A percentile compares a stretch with the other conserved stretches of the same genome.
These are phyloP conservation scores for Conringia planisiliqua DNA, from an alignment of 345 rosid species.

Conservation along the genomic window DNA sequence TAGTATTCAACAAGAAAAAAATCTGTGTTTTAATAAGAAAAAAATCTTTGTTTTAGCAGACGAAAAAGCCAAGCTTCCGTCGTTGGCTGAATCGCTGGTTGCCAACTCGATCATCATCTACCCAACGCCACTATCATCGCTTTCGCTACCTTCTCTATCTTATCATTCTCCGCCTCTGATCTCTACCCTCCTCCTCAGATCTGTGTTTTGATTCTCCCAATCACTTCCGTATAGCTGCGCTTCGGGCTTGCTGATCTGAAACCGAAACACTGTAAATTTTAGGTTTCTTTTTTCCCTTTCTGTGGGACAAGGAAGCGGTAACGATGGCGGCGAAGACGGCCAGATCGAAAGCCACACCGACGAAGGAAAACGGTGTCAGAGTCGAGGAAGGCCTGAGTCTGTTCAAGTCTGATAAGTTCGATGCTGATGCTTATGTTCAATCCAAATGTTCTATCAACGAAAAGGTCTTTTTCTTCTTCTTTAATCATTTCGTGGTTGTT, in stretches of 20 bases:
- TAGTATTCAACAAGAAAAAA: too few species aligned
- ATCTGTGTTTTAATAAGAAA: background rate
- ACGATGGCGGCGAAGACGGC: constrained; percentile 64
- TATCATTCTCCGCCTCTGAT: background rate
- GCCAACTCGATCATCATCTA: constrained; percentile 28
- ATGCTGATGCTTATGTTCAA: constrained; percentile 88
- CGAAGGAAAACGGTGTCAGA: constrained; percentile 70
- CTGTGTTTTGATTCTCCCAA: background rate
- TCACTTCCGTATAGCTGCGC: background rate
- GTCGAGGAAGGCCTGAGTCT: constrained; percentile 78
- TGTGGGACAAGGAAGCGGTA: background rate
- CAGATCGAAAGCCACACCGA: constrained; percentile 57
- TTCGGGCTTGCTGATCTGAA: constrained; percentile 9
- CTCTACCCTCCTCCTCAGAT: constrained; percentile 13
- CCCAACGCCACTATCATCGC: constrained; percentile 21
- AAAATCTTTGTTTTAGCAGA: background rate
- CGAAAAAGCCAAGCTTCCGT: constrained; percentile 9
- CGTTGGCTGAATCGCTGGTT: constrained; percentile 23
- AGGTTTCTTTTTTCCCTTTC: background rate
- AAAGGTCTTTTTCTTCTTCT: constrained; percentile 45
- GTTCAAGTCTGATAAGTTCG: constrained; percentile 92
- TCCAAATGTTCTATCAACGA: constrained; percentile 96
- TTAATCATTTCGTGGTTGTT: background rate
- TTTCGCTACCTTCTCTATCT: background rate
- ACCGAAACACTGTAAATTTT: background rate